phyloP scores from a whole-genome alignment of 345 rosid genomes.

The Hevea brasiliensis region DNA sequence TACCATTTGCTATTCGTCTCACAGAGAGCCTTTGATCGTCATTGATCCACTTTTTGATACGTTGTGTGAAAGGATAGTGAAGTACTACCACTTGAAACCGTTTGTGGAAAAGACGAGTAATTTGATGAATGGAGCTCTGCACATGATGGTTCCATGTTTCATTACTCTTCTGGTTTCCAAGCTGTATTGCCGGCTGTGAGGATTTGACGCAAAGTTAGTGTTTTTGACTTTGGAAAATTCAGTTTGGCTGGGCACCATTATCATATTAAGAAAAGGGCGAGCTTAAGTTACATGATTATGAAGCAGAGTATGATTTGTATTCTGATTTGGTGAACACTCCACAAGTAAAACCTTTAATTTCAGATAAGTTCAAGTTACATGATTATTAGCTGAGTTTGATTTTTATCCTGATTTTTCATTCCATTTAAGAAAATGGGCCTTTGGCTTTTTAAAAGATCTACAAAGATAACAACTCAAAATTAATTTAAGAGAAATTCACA shows the following conservation, averaged over 20 bases:
- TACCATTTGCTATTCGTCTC: too few relatives aligned
- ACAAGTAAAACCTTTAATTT: slow-evolving; percentile 65
- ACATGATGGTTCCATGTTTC: slow-evolving; percentile 79
- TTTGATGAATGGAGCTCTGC: slow-evolving; percentile 59
- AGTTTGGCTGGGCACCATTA: slow-evolving; percentile 71
- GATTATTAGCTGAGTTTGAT: too few relatives aligned
- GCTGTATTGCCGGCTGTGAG: slow-evolving; percentile 82
- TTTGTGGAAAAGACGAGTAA: slow-evolving; percentile 53
- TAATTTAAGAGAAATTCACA: too few relatives aligned
- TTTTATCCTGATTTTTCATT: slow-evolving; percentile 36
- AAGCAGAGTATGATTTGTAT: slow-evolving; percentile 74
- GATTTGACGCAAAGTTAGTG: slow-evolving; percentile 68
- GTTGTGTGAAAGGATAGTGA: slow-evolving; percentile 68
- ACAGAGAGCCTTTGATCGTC: slow-evolving; percentile 55
- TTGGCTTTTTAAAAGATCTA: too few relatives aligned
- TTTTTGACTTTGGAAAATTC: slow-evolving; percentile 85
- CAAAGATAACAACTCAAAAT: too few relatives aligned
- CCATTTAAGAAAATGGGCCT: too few relatives aligned
- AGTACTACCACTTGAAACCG: slow-evolving; percentile 72
- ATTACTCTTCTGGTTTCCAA: slow-evolving; percentile 92
- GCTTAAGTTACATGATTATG: slow-evolving; percentile 78
- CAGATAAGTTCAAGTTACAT: slow-evolving; percentile 55
- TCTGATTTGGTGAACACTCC: slow-evolving; percentile 57
- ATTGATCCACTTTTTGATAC: slow-evolving; percentile 84
- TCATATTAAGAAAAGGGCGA: slow-evolving; percentile 86